These are phyloP conservation scores for Cadophora malorum DNA, from an alignment of 2,329 filamentous ascomycete species.

Conservation along the genomic window DNA sequence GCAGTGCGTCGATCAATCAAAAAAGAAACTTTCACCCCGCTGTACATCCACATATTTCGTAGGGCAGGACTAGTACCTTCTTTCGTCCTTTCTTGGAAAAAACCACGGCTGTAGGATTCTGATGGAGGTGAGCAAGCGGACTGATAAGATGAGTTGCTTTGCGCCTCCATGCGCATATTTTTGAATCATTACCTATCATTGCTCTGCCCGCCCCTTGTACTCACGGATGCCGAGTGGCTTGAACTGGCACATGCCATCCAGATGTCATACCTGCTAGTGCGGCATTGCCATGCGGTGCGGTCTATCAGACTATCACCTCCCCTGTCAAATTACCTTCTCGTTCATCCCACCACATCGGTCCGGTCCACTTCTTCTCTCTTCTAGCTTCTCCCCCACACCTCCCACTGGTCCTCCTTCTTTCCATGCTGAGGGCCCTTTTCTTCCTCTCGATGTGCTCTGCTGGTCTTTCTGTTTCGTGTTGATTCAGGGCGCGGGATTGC, in stretches of 20 bases:
- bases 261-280: slow-evolving; percentile 30
- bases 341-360: slow-evolving; percentile 32
- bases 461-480: slow-evolving; percentile 6
- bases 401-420: slow-evolving; percentile 4
- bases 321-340: slow-evolving; percentile 16
- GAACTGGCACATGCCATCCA: slow-evolving; percentile 38
- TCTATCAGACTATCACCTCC: slow-evolving; percentile 19
- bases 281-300: slow-evolving; percentile 30
- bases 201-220: slow-evolving; percentile 20
- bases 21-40: slow-evolving; percentile 7
- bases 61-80: slow-evolving; percentile 13
- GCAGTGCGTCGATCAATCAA: slow-evolving; percentile 27
- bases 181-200: slow-evolving; percentile 22
- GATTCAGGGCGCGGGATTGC: slow-evolving; percentile 6
- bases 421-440: slow-evolving; percentile 3
- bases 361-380: slow-evolving; percentile 22
- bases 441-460: slow-evolving; percentile 20
- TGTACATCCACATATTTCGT: slow-evolving; percentile 18
- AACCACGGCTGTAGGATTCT: slow-evolving; percentile 10
- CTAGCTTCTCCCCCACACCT: slow-evolving; percentile 24
- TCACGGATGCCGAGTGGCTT: slow-evolving; percentile 30
- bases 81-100: not conserved
- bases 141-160: slow-evolving; percentile 20
- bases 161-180: slow-evolving; percentile 25
- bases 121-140: not conserved